These are phyloP conservation scores for Coelastrella sp. DNA, from an alignment of 139 green algal genomes.

Conservation along the genomic window DNA sequence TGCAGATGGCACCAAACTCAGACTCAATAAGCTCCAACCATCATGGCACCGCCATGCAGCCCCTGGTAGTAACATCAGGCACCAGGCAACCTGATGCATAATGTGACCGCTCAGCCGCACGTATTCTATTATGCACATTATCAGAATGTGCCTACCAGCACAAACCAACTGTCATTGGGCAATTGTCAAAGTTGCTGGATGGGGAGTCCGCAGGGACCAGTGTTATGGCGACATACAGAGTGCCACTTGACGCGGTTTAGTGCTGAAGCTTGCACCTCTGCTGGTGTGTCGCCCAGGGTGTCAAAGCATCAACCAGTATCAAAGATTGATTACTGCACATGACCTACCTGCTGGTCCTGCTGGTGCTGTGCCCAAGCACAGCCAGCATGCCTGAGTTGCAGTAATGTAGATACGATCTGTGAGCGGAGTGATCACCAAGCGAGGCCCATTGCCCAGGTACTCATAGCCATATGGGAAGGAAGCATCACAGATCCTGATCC, in stretches of 20 bases:
- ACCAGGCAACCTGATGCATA: too few relatives aligned
- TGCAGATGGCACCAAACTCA: not conserved
- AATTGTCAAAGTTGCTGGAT: too few relatives aligned
- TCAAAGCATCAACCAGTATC: not conserved
- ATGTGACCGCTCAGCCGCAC: too few relatives aligned
- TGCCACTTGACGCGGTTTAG: not conserved
- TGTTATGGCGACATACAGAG: not conserved
- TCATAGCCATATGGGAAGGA: conserved; percentile 89
- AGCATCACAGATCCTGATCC: conserved; percentile 85
- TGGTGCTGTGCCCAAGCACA: conserved; percentile 84
- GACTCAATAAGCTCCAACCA: not conserved
- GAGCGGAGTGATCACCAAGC: conserved; percentile 88
- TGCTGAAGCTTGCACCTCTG: too few relatives aligned
- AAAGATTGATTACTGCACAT: not conserved
- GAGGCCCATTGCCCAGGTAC: conserved; percentile 87
- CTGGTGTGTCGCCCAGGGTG: too few relatives aligned
- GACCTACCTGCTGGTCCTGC: conserved; percentile 72
- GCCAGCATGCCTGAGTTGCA: conserved; percentile 87
- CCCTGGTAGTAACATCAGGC: too few relatives aligned
- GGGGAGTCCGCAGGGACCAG: too few relatives aligned
- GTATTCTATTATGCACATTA: too few relatives aligned
- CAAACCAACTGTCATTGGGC: too few relatives aligned
- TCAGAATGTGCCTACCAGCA: too few relatives aligned
- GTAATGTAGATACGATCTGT: conserved; percentile 93
- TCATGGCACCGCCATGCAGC: too few relatives aligned